phyloP scores from a whole-genome alignment of 495 filamentous ascomycete species.

The Aspergillus homomorphus region DNA sequence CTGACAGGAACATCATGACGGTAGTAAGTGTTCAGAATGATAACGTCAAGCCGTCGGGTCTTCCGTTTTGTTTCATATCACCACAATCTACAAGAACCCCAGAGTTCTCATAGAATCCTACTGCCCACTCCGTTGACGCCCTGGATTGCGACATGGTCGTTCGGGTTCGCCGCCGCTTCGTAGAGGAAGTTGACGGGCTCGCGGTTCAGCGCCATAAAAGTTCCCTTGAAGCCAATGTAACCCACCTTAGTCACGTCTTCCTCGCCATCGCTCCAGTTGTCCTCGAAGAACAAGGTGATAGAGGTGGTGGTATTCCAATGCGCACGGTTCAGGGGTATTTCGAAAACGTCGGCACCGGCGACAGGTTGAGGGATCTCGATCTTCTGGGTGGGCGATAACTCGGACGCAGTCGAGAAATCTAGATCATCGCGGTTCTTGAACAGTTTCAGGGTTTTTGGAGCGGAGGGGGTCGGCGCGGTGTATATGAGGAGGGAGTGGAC shows the following conservation, averaged over 20 bases:
- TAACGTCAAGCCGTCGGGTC: constrained; percentile 5
- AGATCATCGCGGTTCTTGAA: constrained; percentile 82
- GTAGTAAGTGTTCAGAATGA: background rate
- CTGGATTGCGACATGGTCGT: constrained; percentile 65
- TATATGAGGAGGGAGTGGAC: constrained; percentile 85
- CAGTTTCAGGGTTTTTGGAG: constrained; percentile 80
- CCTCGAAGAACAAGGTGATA: constrained; percentile 77
- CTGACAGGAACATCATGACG: background rate
- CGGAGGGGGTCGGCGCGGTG: constrained; percentile 62
- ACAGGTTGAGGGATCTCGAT: constrained; percentile 73
- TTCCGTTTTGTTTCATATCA: no score
- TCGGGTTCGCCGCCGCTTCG: constrained; percentile 89
- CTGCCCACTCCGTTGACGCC: constrained; percentile 42
- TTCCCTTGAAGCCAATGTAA: constrained; percentile 90
- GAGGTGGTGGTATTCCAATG: constrained; percentile 79
- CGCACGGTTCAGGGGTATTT: constrained; percentile 78
- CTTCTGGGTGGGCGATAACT: constrained; percentile 68
- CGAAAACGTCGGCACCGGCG: constrained; percentile 66
- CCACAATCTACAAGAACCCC: no score
- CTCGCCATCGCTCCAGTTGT: constrained; percentile 59
- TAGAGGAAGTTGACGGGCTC: constrained; percentile 85
- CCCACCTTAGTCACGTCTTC: constrained; percentile 74
- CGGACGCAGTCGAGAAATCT: constrained; percentile 74
- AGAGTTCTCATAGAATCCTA: constrained; percentile 42
- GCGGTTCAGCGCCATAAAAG: constrained; percentile 79